These are phyloP conservation scores for Ascochyta viciae-villosae DNA, from an alignment of 2,329 filamentous ascomycete genomes.

Conservation along the genomic window DNA sequence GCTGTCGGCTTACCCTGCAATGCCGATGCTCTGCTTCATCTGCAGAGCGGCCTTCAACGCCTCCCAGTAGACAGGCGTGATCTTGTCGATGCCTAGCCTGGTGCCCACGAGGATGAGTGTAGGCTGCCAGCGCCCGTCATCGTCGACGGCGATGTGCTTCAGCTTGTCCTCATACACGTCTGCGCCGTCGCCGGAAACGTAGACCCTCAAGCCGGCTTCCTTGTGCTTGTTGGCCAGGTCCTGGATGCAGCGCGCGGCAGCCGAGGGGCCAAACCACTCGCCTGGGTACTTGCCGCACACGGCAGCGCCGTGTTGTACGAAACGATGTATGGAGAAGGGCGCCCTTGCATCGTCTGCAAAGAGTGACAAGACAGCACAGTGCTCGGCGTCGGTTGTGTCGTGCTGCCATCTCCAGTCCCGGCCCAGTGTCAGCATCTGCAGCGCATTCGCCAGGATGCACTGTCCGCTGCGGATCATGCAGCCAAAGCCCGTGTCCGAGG, in stretches of 20 bases:
- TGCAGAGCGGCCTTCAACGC: slow-evolving; percentile 85
- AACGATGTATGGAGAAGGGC: slow-evolving; percentile 93
- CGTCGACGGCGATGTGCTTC: slow-evolving; percentile 74
- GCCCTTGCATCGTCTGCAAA: slow-evolving; percentile 89
- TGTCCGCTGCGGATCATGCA: slow-evolving; percentile 99
- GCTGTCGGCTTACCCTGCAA: slow-evolving; percentile 75
- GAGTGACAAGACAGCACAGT: slow-evolving; percentile 75
- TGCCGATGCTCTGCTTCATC: slow-evolving; percentile 91
- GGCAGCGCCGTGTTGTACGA: slow-evolving; percentile 84
- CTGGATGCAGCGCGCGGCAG: slow-evolving; percentile 91
- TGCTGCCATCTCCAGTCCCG: slow-evolving; percentile 81
- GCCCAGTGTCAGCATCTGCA: slow-evolving; percentile 75
- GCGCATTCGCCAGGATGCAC: slow-evolving; percentile 86
- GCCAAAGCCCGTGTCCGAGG: slow-evolving; percentile 94
- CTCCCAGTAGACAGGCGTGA: slow-evolving; percentile 94
- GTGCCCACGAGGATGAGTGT: slow-evolving; percentile 90
- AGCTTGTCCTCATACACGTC: slow-evolving; percentile 95
- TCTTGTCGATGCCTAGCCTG: slow-evolving; percentile 88
- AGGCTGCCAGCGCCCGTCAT: slow-evolving; percentile 73
- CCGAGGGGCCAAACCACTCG: slow-evolving; percentile 99
- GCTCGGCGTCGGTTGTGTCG: slow-evolving; percentile 59
- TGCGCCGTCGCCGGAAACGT: slow-evolving; percentile 86
- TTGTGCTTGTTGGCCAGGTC: slow-evolving; percentile 73
- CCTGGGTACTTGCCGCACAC: slow-evolving; percentile 94
- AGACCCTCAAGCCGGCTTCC: slow-evolving; percentile 74